These are phyloP conservation scores for Lodderomyces orthopsilosis DNA, from an alignment of 1,139 yeast species.

Conservation along the genomic window DNA sequence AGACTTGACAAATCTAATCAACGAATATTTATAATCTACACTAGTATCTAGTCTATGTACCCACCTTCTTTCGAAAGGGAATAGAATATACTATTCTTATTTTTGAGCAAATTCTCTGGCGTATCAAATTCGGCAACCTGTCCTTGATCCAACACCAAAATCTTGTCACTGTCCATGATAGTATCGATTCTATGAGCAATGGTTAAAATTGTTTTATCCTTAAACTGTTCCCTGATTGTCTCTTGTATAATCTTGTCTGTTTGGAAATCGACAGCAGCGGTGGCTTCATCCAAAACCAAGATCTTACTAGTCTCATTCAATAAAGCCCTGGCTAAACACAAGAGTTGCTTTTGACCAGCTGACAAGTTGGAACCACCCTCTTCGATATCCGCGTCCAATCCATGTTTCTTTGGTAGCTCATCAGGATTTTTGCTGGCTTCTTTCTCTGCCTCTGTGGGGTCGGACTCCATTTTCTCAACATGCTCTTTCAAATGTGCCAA, in stretches of 20 bases:
- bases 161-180: constrained; percentile 73
- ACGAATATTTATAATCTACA: constrained; percentile 12
- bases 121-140: constrained; percentile 67
- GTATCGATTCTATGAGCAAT: constrained; percentile 86
- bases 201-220: constrained; percentile 68
- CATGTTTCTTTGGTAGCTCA: constrained; percentile 22
- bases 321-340: constrained; percentile 74
- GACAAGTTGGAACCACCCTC: constrained; percentile 78
- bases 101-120: constrained; percentile 26
- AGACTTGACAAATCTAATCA: constrained; percentile 26
- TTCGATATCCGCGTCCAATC: constrained; percentile 45
- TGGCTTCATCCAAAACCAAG: constrained; percentile 77
- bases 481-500: constrained; percentile 54
- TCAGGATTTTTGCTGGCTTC: constrained; percentile 22
- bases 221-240: constrained; percentile 65
- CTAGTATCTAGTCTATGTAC: constrained; percentile 8
- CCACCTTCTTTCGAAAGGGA: constrained; percentile 34
- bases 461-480: constrained; percentile 29
- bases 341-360: constrained; percentile 73
- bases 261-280: constrained; percentile 81
- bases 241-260: constrained; percentile 76
- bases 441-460: constrained; percentile 19
- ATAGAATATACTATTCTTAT: constrained; percentile 26
- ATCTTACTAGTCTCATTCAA: constrained; percentile 55
- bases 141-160: constrained; percentile 69